Conservation (phyloP, 2,329 filamentous ascomycete species). For the Colletotrichum chrysophilum region DNA sequence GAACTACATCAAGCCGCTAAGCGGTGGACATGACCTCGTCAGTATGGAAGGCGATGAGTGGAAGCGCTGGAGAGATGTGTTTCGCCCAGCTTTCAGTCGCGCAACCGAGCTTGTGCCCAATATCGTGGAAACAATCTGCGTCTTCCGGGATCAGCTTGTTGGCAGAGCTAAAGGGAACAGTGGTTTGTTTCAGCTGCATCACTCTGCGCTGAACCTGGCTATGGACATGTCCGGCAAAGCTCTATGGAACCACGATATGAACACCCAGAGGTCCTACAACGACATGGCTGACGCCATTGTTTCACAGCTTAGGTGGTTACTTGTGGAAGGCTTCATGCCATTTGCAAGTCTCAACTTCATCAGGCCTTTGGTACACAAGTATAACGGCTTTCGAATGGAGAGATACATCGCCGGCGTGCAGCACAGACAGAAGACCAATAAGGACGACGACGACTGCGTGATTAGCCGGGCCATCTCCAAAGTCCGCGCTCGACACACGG, state of each 20-base stretch:
- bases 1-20: neutral
- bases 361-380: neutral
- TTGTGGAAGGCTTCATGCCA: neutral
- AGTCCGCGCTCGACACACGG: neutral
- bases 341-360: constrained; percentile 2
- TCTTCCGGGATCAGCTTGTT: neutral
- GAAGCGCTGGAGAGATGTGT: constrained; percentile 1
- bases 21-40: neutral
- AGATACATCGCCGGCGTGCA: neutral
- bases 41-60: constrained; percentile 10
- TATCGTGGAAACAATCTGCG: neutral
- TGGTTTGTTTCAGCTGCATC: neutral
- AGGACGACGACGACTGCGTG: neutral
- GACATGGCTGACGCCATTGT: constrained; percentile 1
- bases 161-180: neutral
- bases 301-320: neutral
- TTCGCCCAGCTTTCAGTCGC: constrained; percentile 1
- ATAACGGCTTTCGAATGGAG: constrained; percentile 4
- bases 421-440: neutral
- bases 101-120: neutral
- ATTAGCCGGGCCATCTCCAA: neutral
- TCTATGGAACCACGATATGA: constrained; percentile 2
- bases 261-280: neutral
- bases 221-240: constrained; percentile 10
- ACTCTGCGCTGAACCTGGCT: neutral